Base-by-base conservation (phyloP, 306 rosid genomes). In the Rosa rugosa region DNA sequence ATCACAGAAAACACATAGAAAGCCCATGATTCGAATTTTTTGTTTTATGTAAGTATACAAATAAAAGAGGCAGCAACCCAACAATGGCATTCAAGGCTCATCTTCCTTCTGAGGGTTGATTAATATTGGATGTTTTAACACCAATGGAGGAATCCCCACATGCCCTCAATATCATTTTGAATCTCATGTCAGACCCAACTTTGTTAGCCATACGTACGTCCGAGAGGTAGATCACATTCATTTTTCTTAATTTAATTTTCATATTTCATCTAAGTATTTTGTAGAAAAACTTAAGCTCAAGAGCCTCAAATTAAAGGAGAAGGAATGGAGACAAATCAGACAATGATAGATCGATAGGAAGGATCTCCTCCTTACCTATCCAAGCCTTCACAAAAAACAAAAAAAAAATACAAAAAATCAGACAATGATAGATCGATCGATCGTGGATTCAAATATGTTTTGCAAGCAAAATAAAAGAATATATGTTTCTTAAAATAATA, bases 11-110 rank as follows among this genome's bases (percentile, higher is more conserved):
- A 20, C 71, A 67, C 71, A 64, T 18, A 40, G 27, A 38, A 17
- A 66, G 25, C 47, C 38, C 71, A 66, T 67, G 27, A 38, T 67
- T 40, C 49, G 8, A 67, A 38, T 14, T 34, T 34, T 57, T 64
- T 64, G 40, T 46, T 67, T 67, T 40, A 31, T 67, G 49, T 27
- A 27, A 1, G 27, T 67, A 67, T 40, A 34, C 31, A 67, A 41
- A 38, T 10, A 66, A 66, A 45, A 66, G 49, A 67, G 71, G 47
- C 49, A 8, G 7, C 71, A 18, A 67, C 12, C 27, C 14, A 31
- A 67, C 71, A 67, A 18, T 40, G 16, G 47, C 49, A 67, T 67
- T 67, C 49, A 67, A 40, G 71, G 6, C 71, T 67, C 71, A 40
- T 9, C 71, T 20, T 67, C 23, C 44, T 17, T 64, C 34, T 64